Evolutionary conservation across 176 grass and related monocot genomes (phyloP), one percentile per base, ranked within the genome.

Genomic region (bread wheat (Triticum aestivum)): DNA sequence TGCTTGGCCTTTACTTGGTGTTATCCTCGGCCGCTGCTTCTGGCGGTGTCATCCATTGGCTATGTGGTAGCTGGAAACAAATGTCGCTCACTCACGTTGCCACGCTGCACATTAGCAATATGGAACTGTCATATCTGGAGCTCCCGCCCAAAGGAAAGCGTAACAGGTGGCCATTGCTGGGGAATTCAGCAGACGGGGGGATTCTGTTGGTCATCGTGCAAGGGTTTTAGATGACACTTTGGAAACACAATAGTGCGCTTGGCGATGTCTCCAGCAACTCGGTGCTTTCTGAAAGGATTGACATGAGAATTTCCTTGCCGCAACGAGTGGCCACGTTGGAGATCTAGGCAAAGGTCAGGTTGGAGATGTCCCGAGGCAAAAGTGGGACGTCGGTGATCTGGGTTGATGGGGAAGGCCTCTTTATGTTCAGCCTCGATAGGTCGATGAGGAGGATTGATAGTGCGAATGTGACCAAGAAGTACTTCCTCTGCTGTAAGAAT

Each of bases 291-390:
- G 64, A 83, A 61, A 78, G 9, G 6, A 83, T 88, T 0, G 38
- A 83, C 27, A 71, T 83, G 80, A 29, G 35, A 47, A 88, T 37
- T 34, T 78, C 37, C 13, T 83, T 88, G 72, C 72, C 62, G 20
- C 29, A 23, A 4, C 51, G 13, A 20, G 8, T 88, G 62, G 27
- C 65, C 20, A 35, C 24, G 17, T 35, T 49, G 52, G 44, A 7
- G 27, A 20, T 62, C 38, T 11, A 32, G 34, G 59, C 61, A 24
- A 87, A 82, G 15, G 65, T 87, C n/a, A 82, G 79, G 34, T 30
- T 42, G 42, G 70, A 87, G 70, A 76, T 82, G 37, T 88, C 78
- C 49, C 73, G 26, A 69, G 72, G 86, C 11, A 88, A 88, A 64
- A 88, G 86, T 61, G 72, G 73, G 35, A 33, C 9, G 5, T 73